These are phyloP conservation scores for Cyberlindnera mycetangii DNA, from an alignment of 805 yeast genomes.

Conservation along the genomic window DNA sequence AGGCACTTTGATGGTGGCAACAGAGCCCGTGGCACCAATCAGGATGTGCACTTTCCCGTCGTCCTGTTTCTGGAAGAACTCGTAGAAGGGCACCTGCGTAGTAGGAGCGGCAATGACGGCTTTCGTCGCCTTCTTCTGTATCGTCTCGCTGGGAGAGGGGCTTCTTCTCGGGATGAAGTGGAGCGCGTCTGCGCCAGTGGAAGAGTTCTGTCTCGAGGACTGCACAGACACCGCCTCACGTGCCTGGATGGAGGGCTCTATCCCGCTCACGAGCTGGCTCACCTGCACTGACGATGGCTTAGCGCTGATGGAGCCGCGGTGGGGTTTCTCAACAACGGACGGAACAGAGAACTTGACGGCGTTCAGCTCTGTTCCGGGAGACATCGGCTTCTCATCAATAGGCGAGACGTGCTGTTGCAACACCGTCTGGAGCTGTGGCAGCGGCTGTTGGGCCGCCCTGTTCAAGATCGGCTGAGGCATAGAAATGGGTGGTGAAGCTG, in stretches of 20 bases:
- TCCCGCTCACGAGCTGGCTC: conserved; percentile 11
- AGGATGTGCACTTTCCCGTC: conserved; percentile 86
- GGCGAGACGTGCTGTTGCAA: neutral
- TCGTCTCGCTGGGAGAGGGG: conserved; percentile 24
- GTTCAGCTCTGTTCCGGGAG: conserved; percentile 10
- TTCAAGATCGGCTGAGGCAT: conserved; percentile 20
- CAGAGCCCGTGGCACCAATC: conserved; percentile 93
- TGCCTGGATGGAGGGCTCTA: conserved; percentile 9
- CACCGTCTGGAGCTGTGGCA: neutral
- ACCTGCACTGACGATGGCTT: conserved; percentile 43
- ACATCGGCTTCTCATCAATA: conserved; percentile 11
- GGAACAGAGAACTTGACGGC: conserved; percentile 49
- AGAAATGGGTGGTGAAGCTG: too few species aligned
- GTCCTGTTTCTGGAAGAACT: conserved; percentile 66
- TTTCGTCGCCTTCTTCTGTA: conserved; percentile 38
- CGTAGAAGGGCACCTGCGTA: conserved; percentile 72
- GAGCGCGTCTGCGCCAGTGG: conserved; percentile 21
- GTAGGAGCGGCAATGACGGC: conserved; percentile 56
- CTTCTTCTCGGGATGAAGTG: conserved; percentile 22
- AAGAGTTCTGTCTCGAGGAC: conserved; percentile 30
- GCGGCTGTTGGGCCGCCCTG: conserved; percentile 9
- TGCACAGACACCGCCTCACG: conserved; percentile 14
- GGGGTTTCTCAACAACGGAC: conserved; percentile 38
- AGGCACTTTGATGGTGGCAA: conserved; percentile 93
- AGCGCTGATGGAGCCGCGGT: conserved; percentile 57